phyloP scores from a whole-genome alignment of 1,284 basidiomycete species.

The Schizophyllum commune region DNA sequence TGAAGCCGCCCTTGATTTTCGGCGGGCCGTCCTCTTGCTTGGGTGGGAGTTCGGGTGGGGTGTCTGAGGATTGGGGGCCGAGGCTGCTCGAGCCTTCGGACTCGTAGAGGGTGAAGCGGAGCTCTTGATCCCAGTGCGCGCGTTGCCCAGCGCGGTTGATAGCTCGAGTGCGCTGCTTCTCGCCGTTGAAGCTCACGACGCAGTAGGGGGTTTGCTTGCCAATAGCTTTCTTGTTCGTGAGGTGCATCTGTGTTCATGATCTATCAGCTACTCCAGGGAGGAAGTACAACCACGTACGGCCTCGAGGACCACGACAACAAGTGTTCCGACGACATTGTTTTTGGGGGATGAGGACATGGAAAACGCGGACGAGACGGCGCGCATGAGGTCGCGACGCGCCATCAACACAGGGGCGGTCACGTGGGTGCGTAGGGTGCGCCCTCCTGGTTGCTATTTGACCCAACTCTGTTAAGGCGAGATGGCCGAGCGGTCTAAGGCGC shows the following conservation, averaged over 20 bases:
- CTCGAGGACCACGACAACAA: neutral
- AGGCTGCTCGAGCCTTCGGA: neutral
- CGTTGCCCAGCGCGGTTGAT: neutral
- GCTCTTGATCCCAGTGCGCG: neutral
- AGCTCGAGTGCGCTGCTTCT: neutral
- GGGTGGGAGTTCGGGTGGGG: neutral
- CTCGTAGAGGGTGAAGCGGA: neutral
- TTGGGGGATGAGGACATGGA: neutral
- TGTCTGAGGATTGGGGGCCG: neutral
- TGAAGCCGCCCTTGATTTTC: neutral
- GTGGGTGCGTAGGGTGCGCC: too few relatives aligned
- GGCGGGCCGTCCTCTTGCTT: neutral
- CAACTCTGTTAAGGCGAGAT: conserved; percentile 38
- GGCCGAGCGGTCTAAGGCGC: conserved; percentile 83
- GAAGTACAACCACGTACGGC: neutral
- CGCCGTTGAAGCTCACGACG: neutral
- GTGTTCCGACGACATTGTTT: neutral
- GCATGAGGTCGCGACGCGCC: neutral
- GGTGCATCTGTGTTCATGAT: neutral
- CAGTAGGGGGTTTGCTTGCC: neutral
- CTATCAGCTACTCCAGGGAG: neutral
- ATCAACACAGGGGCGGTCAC: neutral
- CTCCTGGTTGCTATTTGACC: too few relatives aligned
- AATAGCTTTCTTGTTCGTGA: neutral
- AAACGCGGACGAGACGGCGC: neutral